phyloP scores from a whole-genome alignment of 2,329 filamentous ascomycete species.

The Onygena corvina region DNA sequence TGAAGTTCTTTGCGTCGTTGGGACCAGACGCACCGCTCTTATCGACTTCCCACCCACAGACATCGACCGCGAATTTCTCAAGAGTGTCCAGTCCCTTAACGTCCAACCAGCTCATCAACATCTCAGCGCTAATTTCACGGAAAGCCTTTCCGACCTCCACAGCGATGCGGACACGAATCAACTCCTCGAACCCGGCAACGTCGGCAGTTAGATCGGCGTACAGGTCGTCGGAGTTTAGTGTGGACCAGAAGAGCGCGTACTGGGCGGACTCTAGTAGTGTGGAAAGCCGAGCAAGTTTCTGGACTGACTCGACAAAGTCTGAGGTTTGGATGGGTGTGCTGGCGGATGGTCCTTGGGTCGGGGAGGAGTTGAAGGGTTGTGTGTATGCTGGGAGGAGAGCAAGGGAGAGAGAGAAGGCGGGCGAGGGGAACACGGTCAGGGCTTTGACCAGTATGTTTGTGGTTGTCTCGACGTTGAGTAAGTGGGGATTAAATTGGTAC shows the following conservation, averaged over 20 bases:
- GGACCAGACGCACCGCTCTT: conserved; percentile 34
- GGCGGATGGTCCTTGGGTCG: conserved; percentile 40
- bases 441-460: conserved; percentile 99
- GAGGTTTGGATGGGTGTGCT: conserved; percentile 30
- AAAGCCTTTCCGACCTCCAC: conserved; percentile 72
- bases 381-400: conserved; percentile 83
- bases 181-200: conserved; percentile 86
- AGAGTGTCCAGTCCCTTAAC: conserved; percentile 52
- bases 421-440: conserved; percentile 89
- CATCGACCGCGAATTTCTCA: conserved; percentile 68
- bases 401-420: conserved; percentile 87
- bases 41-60: conserved; percentile 76
- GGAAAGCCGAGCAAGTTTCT: conserved; percentile 75
- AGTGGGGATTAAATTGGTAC: conserved; percentile 99
- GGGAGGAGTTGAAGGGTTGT: conserved; percentile 47
- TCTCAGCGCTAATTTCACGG: conserved; percentile 55
- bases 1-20: conserved; percentile 19
- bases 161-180: conserved; percentile 81
- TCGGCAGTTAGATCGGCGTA: conserved; percentile 94
- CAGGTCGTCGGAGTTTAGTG: conserved; percentile 82
- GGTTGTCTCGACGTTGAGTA: conserved; percentile 89
- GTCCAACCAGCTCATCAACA: conserved; percentile 66
- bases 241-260: conserved; percentile 87
- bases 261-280: conserved; percentile 78
- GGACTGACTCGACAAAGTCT: conserved; percentile 69